Percentiles rank a stretch among this genome's conserved stretches.
Conservation (phyloP, 2,329 filamentous ascomycete species). For the Diaporthe caulivora region DNA sequence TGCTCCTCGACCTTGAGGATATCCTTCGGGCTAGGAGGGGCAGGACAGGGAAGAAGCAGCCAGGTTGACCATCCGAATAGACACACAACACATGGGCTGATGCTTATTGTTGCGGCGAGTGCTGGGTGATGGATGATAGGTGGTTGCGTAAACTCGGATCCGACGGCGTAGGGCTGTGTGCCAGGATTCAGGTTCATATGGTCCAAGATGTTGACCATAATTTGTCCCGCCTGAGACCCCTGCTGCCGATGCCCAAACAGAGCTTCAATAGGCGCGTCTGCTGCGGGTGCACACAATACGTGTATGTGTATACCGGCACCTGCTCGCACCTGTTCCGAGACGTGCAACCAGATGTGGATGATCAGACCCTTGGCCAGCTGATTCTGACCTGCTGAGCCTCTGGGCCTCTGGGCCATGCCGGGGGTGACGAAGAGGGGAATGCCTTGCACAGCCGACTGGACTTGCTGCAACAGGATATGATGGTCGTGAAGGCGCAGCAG, state of each 20-base stretch:
- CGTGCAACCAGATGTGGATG: neutral
- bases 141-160: conserved; percentile 14
- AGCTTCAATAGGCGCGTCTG: neutral
- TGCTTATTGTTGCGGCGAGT: conserved; percentile 1
- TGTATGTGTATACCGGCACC: no score
- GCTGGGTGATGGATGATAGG: conserved; percentile 16
- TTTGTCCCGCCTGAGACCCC: neutral
- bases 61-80: neutral
- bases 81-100: conserved; percentile 1
- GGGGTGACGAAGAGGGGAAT: neutral
- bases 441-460: conserved; percentile 24
- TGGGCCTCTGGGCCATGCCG: neutral
- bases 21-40: neutral
- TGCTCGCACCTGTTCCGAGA: neutral
- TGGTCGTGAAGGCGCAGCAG: neutral
- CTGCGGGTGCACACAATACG: neutral
- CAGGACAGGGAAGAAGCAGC: conserved; percentile 3
- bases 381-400: conserved; percentile 11
- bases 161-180: conserved; percentile 15
- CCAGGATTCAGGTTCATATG: conserved; percentile 21
- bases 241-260: neutral
- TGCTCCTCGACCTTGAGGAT: neutral
- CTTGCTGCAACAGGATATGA: neutral
- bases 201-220: neutral
- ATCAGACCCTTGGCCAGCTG: conserved; percentile 26